Evolutionary conservation across 176 grass and related monocot genomes (phyloP), one percentile per base, ranked within the genome.

Genomic region (Raddia distichophylla): DNA sequence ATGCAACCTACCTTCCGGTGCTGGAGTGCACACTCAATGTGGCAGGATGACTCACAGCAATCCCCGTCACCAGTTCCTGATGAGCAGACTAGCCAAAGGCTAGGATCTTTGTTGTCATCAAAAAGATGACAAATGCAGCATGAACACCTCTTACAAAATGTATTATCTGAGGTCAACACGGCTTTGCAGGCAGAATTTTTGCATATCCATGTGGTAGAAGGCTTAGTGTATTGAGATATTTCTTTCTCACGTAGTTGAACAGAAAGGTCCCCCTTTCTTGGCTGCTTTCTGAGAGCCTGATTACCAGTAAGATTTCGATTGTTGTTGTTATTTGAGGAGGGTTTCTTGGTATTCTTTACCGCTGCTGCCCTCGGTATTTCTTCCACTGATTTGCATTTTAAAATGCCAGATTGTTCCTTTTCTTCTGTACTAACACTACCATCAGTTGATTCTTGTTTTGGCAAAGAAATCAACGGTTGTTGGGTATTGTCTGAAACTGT

Each of bases 41-140:
- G 96, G 77, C 96, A 99, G 71, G 96, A 99, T 40, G 89, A 94
- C 42, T 90, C 96, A 57, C 96, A 99, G 43, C 91, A 99, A 86
- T 95, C 93, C 59, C 67, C 86, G 48, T 93, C 95, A 22, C 60
- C 92, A 82, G 52, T 76, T 81, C 95, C 96, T 16, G 93, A 93
- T 80, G 90, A 83, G 82, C 96, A 99, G 69, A 99, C 96, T 20
- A 99, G 78, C 96, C 96, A 99, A 79, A 99, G 90, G 71, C 96
- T 95, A 67, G 96, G 96, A 73, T 99, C 96, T 83, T 99, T 99
- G 89, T 99, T 99, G 85, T 95, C 96, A 86, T 99, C 96, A 37
- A 91, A 99, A 49, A 70, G 76, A 79, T 99, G 96, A 27, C 96
- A 99, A 64, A 99, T 95, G 87, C 93, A 99, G 74, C 96, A 99